These are phyloP conservation scores for Neobulgaria alba DNA, from an alignment of 2,329 filamentous ascomycete genomes.

Conservation along the genomic window DNA sequence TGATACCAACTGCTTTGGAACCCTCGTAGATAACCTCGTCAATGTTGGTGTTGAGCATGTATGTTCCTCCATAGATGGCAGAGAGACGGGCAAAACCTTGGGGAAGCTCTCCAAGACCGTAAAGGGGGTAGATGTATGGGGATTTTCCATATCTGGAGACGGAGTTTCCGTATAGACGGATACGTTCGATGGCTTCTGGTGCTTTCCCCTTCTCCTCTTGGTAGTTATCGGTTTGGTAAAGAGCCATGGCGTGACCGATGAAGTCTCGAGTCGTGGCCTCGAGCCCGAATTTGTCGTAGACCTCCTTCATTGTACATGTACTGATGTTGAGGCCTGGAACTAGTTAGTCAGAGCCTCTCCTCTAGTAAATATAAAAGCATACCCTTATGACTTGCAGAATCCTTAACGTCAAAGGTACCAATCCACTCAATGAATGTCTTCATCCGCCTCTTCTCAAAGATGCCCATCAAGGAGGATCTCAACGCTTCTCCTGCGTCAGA, in stretches of 20 bases:
- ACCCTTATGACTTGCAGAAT: constrained; percentile 88
- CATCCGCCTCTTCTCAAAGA: constrained; percentile 96
- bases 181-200: constrained; percentile 81
- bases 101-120: constrained; percentile 92
- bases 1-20: constrained; percentile 86
- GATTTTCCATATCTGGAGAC: constrained; percentile 97
- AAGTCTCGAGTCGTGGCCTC: constrained; percentile 88
- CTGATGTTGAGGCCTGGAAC: constrained; percentile 66
- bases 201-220: constrained; percentile 64
- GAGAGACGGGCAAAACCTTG: constrained; percentile 96
- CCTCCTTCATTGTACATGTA: constrained; percentile 87
- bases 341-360: constrained; percentile 17
- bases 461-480: constrained; percentile 86
- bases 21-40: constrained; percentile 83
- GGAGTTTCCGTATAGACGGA: constrained; percentile 93
- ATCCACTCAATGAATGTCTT: constrained; percentile 97
- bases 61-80: constrained; percentile 96
- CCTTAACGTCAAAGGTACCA: constrained; percentile 72
- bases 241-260: constrained; percentile 95
- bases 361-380: constrained; percentile 24
- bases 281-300: constrained; percentile 95
- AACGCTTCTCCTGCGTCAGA: constrained; percentile 87
- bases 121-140: constrained; percentile 98
- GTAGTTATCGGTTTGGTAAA: constrained; percentile 87
- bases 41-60: constrained; percentile 96